Evolutionary conservation across 2,329 filamentous ascomycete genomes (phyloP).

Genomic region (Juglanconis sp.): DNA sequence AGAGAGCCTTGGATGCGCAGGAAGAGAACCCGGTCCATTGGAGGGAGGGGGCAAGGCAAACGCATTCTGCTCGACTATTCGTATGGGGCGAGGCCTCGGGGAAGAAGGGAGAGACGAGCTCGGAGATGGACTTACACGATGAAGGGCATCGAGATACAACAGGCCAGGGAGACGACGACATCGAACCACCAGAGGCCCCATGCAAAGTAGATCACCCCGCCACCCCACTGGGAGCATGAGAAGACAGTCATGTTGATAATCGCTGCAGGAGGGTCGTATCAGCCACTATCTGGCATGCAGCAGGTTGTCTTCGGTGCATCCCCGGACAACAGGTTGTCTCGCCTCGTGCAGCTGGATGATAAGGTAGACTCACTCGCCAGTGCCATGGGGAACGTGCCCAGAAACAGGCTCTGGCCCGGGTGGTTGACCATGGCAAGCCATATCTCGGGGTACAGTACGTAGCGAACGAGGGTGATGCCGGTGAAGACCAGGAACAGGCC

Average conservation of each 20-base stretch:
- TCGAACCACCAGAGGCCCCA: conserved; percentile 56
- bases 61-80: background rate
- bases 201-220: conserved; percentile 45
- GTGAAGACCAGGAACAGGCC: conserved; percentile 50
- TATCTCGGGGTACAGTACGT: conserved; percentile 58
- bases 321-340: background rate
- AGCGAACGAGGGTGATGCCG: conserved; percentile 51
- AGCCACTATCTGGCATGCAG: background rate
- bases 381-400: conserved; percentile 62
- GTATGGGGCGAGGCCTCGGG: conserved; percentile 54
- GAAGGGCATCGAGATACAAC: conserved; percentile 47
- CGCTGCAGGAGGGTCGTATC: conserved; percentile 23
- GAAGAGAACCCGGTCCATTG: no score
- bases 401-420: conserved; percentile 59
- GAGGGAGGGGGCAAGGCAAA: background rate
- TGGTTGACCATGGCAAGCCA: conserved; percentile 60
- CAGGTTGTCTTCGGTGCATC: background rate
- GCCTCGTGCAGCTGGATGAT: conserved; percentile 1
- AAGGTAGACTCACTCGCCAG: conserved; percentile 35
- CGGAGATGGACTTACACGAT: conserved; percentile 57
- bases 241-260: conserved; percentile 58
- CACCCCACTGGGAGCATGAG: conserved; percentile 58
- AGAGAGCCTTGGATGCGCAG: no score
- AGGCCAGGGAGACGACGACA: conserved; percentile 40
- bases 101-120: conserved; percentile 59